Evolutionary conservation across 371 early-diverging fungal species (phyloP).

Genomic region (Lichtheimia ornata): DNA sequence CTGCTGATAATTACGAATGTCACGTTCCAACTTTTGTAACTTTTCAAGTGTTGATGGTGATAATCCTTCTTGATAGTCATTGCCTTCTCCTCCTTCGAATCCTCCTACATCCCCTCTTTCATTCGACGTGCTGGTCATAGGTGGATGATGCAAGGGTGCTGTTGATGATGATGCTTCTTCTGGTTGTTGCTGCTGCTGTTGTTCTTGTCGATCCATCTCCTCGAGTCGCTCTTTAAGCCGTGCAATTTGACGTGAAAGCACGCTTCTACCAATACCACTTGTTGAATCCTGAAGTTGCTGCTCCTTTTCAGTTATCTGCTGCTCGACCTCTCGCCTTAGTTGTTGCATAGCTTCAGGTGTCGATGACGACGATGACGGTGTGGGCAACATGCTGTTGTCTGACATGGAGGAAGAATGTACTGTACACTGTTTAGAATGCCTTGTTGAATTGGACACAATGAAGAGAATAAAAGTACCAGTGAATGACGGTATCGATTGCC

Average conservation of each 20-base stretch:
- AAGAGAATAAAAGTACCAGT: no score
- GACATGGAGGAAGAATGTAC: no score
- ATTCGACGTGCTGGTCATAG: neutral
- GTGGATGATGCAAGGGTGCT: conserved; percentile 4
- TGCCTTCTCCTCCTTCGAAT: neutral
- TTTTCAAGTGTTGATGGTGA: conserved; percentile 11
- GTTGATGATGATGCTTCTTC: conserved; percentile 14
- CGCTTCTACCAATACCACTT: conserved; percentile 50
- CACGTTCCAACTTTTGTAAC: conserved; percentile 10
- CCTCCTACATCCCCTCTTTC: neutral
- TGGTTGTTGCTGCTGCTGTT: conserved; percentile 11
- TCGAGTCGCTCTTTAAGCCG: conserved; percentile 39
- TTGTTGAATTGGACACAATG: no score
- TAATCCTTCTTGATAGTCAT: conserved; percentile 22
- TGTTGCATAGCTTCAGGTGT: conserved; percentile 18
- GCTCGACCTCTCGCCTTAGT: conserved; percentile 34
- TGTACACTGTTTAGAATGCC: no score
- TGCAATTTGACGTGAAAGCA: conserved; percentile 43
- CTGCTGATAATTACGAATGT: conserved; percentile 10
- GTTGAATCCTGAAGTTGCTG: conserved; percentile 37
- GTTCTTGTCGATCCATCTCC: conserved; percentile 31
- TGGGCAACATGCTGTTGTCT: conserved; percentile 27
- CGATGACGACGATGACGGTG: conserved; percentile 44
- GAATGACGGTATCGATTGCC: no score
- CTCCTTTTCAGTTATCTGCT: conserved; percentile 46